Conservation (phyloP, 2,329 filamentous ascomycete species). For the Penicillium sp. region DNA sequence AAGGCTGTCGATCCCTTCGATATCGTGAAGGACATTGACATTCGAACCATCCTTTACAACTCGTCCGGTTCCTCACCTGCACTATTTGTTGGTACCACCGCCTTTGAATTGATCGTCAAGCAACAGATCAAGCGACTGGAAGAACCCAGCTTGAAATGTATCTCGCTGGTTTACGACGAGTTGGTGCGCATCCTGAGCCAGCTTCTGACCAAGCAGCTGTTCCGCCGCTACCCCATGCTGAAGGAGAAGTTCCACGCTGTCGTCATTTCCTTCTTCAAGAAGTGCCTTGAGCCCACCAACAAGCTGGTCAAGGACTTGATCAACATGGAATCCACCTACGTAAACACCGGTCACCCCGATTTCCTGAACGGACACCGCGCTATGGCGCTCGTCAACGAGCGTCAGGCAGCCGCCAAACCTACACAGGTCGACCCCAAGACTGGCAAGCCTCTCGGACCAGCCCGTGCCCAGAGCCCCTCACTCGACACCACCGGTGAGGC, state of each 20-base stretch:
- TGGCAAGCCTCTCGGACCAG: constrained; percentile 86
- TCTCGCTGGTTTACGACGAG: constrained; percentile 93
- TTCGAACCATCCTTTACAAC: constrained; percentile 94
- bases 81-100: constrained; percentile 90
- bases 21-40: constrained; percentile 92
- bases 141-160: constrained; percentile 94
- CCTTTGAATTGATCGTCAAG: constrained; percentile 98
- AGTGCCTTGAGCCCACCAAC: constrained; percentile 95
- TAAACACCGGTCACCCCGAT: constrained; percentile 97
- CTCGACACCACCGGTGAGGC: constrained; percentile 50
- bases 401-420: constrained; percentile 68
- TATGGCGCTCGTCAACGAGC: constrained; percentile 96
- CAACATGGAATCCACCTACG: constrained; percentile 89
- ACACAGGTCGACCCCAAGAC: constrained; percentile 97
- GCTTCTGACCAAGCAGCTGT: constrained; percentile 77
- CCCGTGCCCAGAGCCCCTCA: constrained; percentile 66
- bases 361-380: constrained; percentile 92
- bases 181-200: constrained; percentile 89
- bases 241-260: constrained; percentile 96
- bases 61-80: constrained; percentile 96
- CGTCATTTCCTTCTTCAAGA: constrained; percentile 93
- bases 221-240: constrained; percentile 81
- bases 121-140: constrained; percentile 95
- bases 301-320: constrained; percentile 92
- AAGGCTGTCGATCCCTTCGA: constrained; percentile 98